Evolutionary conservation across 2,329 filamentous ascomycete genomes (phyloP).

Genomic region (Aspergillus ochraceoroseus): DNA sequence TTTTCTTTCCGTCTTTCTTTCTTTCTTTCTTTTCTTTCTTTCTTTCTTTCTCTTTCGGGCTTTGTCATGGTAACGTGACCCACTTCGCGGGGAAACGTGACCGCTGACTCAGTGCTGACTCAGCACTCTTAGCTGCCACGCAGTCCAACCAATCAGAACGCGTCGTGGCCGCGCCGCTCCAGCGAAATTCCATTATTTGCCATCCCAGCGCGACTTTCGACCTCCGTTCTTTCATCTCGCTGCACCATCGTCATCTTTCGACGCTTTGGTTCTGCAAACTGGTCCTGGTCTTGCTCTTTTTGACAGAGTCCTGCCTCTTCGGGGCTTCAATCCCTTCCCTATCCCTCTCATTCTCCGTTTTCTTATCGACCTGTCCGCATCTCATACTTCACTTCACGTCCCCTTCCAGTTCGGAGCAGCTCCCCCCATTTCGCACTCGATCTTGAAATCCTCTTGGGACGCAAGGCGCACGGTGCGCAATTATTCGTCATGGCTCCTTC

Average conservation of each 20-base stretch:
- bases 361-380: constrained; percentile 2
- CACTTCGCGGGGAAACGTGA: constrained; percentile 31
- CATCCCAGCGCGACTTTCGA: constrained; percentile 32
- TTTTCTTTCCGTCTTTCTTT: constrained; percentile 23
- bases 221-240: constrained; percentile 18
- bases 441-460: constrained; percentile 13
- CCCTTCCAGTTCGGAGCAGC: not conserved
- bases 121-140: constrained; percentile 21
- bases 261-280: not conserved
- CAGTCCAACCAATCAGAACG: constrained; percentile 36
- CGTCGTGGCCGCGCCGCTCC: constrained; percentile 25
- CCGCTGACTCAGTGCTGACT: constrained; percentile 26
- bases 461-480: constrained; percentile 29
- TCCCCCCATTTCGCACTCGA: not conserved
- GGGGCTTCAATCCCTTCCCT: constrained; percentile 1
- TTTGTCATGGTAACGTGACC: constrained; percentile 40
- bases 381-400: not conserved
- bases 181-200: constrained; percentile 30
- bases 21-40: not conserved
- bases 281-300: too few species aligned
- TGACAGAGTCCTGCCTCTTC: too few species aligned
- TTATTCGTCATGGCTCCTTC: constrained; percentile 41
- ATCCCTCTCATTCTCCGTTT: constrained; percentile 1
- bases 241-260: too few species aligned
- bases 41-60: constrained; percentile 24